Evolutionary conservation across 2,329 filamentous ascomycete species (phyloP).

Genomic region (Claviceps arundinis): DNA sequence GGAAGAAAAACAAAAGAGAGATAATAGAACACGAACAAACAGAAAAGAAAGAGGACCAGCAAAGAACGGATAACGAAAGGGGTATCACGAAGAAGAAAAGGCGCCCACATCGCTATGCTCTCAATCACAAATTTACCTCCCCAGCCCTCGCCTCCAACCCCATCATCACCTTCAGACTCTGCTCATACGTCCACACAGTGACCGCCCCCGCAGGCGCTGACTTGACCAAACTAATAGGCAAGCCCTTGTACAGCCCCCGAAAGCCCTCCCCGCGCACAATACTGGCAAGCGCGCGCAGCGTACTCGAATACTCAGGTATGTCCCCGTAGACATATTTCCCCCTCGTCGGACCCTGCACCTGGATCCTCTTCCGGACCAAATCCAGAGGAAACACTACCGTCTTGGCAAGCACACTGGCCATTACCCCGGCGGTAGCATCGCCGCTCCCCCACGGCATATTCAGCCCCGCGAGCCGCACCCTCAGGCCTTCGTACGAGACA

Average conservation of each 20-base stretch:
- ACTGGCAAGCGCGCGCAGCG: slow-evolving; percentile 49
- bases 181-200: slow-evolving; percentile 91
- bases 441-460: slow-evolving; percentile 59
- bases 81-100: neutral
- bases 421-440: slow-evolving; percentile 70
- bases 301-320: slow-evolving; percentile 69
- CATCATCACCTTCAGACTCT: slow-evolving; percentile 49
- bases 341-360: slow-evolving; percentile 86
- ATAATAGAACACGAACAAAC: too few relatives aligned
- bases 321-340: slow-evolving; percentile 68
- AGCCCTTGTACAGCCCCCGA: slow-evolving; percentile 72
- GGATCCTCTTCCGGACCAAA: slow-evolving; percentile 79
- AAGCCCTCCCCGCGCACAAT: slow-evolving; percentile 64
- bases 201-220: slow-evolving; percentile 85
- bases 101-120: slow-evolving; percentile 1
- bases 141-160: slow-evolving; percentile 15
- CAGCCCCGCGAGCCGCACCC: slow-evolving; percentile 41
- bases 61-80: neutral
- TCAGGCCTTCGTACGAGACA: slow-evolving; percentile 67
- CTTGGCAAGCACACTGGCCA: slow-evolving; percentile 72
- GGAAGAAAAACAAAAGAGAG: too few relatives aligned
- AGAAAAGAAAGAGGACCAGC: neutral
- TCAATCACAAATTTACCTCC: slow-evolving; percentile 12
- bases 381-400: slow-evolving; percentile 88
- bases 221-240: slow-evolving; percentile 83